These are phyloP conservation scores for Epichloe typhina DNA, from an alignment of 2,329 filamentous ascomycete species.

Conservation along the genomic window DNA sequence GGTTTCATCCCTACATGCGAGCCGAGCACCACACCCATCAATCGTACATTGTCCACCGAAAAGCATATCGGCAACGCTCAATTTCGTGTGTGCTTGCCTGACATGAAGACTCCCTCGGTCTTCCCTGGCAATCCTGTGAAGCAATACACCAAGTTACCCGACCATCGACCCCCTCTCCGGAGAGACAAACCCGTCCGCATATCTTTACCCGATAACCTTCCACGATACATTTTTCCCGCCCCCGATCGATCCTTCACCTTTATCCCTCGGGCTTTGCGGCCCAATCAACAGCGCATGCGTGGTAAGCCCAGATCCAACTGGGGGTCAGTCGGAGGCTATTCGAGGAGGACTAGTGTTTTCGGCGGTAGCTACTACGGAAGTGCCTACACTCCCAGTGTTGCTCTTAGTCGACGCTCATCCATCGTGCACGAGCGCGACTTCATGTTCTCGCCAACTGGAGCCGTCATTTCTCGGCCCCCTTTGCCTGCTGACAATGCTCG, in stretches of 20 bases:
- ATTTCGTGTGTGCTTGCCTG: slow-evolving; percentile 67
- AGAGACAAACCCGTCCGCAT: slow-evolving; percentile 94
- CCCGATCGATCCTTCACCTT: slow-evolving; percentile 92
- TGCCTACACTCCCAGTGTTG: slow-evolving; percentile 72
- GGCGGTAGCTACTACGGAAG: slow-evolving; percentile 58
- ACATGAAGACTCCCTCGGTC: slow-evolving; percentile 54
- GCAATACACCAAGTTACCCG: slow-evolving; percentile 85
- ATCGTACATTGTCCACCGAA: slow-evolving; percentile 70
- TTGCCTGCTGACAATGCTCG: slow-evolving; percentile 47
- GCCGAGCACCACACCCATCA: slow-evolving; percentile 51
- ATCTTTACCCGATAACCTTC: slow-evolving; percentile 66
- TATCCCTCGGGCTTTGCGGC: slow-evolving; percentile 84
- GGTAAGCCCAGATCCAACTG: slow-evolving; percentile 62
- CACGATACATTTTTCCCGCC: slow-evolving; percentile 84
- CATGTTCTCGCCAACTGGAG: slow-evolving; percentile 69
- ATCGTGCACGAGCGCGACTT: slow-evolving; percentile 52
- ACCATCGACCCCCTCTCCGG: slow-evolving; percentile 90
- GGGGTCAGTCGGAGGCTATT: slow-evolving; percentile 50
- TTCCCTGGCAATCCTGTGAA: slow-evolving; percentile 71
- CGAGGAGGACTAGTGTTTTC: slow-evolving; percentile 74
- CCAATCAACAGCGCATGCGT: slow-evolving; percentile 68
- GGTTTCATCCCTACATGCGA: slow-evolving; percentile 42
- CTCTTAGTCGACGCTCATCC: slow-evolving; percentile 85
- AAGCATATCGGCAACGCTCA: slow-evolving; percentile 74
- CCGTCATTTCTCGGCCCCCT: slow-evolving; percentile 56